phyloP scores from a whole-genome alignment of 371 early-diverging fungal genomes.

The Phascolomyces articulosus region DNA sequence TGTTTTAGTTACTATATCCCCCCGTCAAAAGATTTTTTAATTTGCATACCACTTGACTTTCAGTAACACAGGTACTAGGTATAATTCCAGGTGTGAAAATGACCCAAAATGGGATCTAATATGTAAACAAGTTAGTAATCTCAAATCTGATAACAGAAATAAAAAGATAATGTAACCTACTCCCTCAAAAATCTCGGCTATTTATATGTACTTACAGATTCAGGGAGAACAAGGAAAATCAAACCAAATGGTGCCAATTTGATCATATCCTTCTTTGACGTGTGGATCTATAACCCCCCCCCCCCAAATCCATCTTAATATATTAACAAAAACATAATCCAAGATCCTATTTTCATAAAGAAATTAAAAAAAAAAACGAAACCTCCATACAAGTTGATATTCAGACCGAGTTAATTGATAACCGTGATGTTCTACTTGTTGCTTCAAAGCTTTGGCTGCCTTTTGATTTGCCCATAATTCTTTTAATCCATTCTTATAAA shows the following conservation, averaged over 20 bases:
- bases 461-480: conserved; percentile 61
- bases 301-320: too few relatives aligned
- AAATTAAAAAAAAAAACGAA: not conserved
- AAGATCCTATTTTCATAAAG: not conserved
- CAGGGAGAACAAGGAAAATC: conserved; percentile 58
- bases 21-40: not conserved
- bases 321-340: too few relatives aligned
- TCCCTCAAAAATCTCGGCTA: not conserved
- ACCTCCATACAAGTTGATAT: conserved; percentile 23
- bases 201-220: conserved; percentile 43
- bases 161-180: too few relatives aligned
- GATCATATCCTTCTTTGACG: conserved; percentile 54
- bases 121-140: too few relatives aligned
- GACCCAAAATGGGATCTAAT: conserved; percentile 61
- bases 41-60: conserved; percentile 55
- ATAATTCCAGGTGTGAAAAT: conserved; percentile 63
- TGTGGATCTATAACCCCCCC: conserved; percentile 52
- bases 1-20: not conserved
- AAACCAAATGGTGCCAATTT: conserved; percentile 66
- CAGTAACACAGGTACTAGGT: conserved; percentile 65
- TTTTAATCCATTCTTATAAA: conserved; percentile 67
- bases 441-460: conserved; percentile 31
- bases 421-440: conserved; percentile 42
- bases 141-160: too few relatives aligned
- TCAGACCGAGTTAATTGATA: conserved; percentile 50